Evolutionary conservation across 148 eudicot genomes (phyloP).

Genomic region (Cornus kousa): DNA sequence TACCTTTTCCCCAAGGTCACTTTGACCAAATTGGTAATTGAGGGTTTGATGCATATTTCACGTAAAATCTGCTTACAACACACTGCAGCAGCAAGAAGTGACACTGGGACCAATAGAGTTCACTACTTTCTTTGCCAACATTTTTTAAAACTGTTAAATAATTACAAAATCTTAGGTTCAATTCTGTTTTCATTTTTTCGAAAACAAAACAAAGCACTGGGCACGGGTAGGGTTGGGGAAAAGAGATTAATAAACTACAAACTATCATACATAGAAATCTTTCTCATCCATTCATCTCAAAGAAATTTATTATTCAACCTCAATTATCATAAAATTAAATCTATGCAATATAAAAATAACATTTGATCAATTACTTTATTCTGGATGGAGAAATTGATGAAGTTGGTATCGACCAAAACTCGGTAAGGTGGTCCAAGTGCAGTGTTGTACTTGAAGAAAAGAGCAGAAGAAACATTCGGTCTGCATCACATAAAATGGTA

Average conservation of each 20-base stretch:
- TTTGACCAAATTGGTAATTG: too few species aligned
- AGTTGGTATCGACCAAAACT: constrained; percentile 93
- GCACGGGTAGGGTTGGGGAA: too few species aligned
- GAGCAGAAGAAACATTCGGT: constrained; percentile 84
- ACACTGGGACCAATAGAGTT: too few species aligned
- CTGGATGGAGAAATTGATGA: constrained; percentile 95
- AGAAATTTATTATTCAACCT: background rate
- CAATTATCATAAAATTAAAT: background rate
- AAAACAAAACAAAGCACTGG: too few species aligned
- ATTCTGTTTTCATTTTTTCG: too few species aligned
- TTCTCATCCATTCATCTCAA: background rate
- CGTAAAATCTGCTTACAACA: too few species aligned
- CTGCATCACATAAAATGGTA: constrained; percentile 37
- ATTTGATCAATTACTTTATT: constrained; percentile 60
- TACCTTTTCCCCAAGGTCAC: too few species aligned
- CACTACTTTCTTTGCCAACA: background rate
- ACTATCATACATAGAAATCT: background rate
- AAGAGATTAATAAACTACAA: too few species aligned
- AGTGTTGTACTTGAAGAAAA: constrained; percentile 83
- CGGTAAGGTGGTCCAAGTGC: constrained; percentile 93
- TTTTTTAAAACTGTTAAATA: too few species aligned
- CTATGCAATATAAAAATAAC: background rate
- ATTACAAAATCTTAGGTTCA: too few species aligned
- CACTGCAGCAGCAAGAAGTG: too few species aligned
- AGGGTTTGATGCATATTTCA: too few species aligned